These are phyloP conservation scores for Epichloe sylvatica DNA, from an alignment of 2,329 filamentous ascomycete genomes.

Conservation along the genomic window DNA sequence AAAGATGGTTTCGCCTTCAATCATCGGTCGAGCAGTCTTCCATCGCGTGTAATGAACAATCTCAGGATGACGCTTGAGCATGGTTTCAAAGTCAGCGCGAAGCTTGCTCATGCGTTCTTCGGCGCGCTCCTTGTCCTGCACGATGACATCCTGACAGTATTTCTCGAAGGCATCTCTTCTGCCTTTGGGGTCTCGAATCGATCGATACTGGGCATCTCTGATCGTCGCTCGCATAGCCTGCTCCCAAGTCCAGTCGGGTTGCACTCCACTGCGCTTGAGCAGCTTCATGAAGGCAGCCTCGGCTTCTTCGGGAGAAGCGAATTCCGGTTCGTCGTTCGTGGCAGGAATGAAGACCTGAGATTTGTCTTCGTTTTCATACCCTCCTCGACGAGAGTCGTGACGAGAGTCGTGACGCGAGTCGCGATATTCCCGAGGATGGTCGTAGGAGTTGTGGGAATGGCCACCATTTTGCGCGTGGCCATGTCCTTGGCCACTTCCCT, in stretches of 20 bases:
- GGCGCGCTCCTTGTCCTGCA: slow-evolving; percentile 86
- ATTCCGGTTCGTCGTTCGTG: slow-evolving; percentile 61
- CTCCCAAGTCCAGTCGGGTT: slow-evolving; percentile 87
- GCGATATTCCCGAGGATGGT: slow-evolving; percentile 26
- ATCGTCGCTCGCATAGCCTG: slow-evolving; percentile 75
- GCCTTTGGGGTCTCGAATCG: slow-evolving; percentile 84
- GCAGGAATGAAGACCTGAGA: slow-evolving; percentile 48
- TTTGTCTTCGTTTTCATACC: slow-evolving; percentile 41
- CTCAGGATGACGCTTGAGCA: slow-evolving; percentile 92
- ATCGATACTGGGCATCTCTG: slow-evolving; percentile 83
- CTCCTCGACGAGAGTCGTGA: slow-evolving; percentile 39
- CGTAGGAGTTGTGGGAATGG: slow-evolving; percentile 21
- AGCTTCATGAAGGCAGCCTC: slow-evolving; percentile 89
- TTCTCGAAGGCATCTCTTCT: slow-evolving; percentile 87
- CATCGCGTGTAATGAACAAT: slow-evolving; percentile 95
- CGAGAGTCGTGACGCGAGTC: slow-evolving; percentile 29
- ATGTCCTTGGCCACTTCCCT: neutral
- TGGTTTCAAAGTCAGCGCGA: slow-evolving; percentile 83
- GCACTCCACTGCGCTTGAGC: slow-evolving; percentile 69
- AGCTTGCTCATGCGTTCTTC: slow-evolving; percentile 88
- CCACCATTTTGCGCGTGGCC: slow-evolving; percentile 31
- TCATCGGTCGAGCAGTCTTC: slow-evolving; percentile 88
- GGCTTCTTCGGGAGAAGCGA: slow-evolving; percentile 68
- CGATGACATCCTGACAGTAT: slow-evolving; percentile 77
- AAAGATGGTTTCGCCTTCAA: slow-evolving; percentile 92